A percentile compares a stretch with the other conserved stretches of the same genome.
phyloP scores from a whole-genome alignment of 768 basidiomycete species.

The Termitomyces sp. region DNA sequence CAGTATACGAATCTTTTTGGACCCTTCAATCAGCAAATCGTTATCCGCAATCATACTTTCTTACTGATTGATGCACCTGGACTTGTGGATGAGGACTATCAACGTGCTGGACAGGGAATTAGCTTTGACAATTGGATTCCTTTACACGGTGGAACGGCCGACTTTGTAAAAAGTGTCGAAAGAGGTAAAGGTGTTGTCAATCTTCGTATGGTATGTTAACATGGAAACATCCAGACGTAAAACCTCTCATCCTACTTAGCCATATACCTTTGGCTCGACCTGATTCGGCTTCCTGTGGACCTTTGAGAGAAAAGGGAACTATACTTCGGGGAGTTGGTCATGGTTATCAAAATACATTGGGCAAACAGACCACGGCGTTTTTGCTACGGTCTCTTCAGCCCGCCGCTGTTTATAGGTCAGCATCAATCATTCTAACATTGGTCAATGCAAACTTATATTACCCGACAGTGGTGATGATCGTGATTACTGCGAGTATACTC shows the following conservation, averaged over 20 bases:
- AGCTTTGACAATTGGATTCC: slow-evolving; percentile 54
- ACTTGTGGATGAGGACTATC: slow-evolving; percentile 81
- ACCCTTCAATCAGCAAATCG: slow-evolving; percentile 54
- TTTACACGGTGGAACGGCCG: slow-evolving; percentile 45
- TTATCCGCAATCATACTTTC: slow-evolving; percentile 65
- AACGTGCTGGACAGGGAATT: slow-evolving; percentile 42
- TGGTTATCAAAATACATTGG: slow-evolving; percentile 80
- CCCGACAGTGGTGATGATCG: slow-evolving; percentile 75
- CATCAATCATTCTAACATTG: background rate
- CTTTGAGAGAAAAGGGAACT: slow-evolving; percentile 62
- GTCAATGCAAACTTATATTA: background rate
- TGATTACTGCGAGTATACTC: slow-evolving; percentile 80
- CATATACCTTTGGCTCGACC: slow-evolving; percentile 84
- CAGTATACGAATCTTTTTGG: slow-evolving; percentile 64
- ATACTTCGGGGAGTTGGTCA: slow-evolving; percentile 74
- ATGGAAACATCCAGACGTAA: slow-evolving; percentile 17
- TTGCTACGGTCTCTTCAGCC: slow-evolving; percentile 66
- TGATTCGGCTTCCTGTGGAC: slow-evolving; percentile 72
- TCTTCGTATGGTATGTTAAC: slow-evolving; percentile 1
- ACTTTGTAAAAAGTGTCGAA: slow-evolving; percentile 47
- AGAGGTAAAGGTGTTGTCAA: slow-evolving; percentile 26
- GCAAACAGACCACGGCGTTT: slow-evolving; percentile 72
- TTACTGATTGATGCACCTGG: slow-evolving; percentile 71
- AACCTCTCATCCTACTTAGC: slow-evolving; percentile 64
- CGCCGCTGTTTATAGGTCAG: slow-evolving; percentile 64